A percentile compares a stretch with the other conserved stretches of the same genome.
Conservation (phyloP, 208 protist genomes). For the Leishmania turanica region DNA sequence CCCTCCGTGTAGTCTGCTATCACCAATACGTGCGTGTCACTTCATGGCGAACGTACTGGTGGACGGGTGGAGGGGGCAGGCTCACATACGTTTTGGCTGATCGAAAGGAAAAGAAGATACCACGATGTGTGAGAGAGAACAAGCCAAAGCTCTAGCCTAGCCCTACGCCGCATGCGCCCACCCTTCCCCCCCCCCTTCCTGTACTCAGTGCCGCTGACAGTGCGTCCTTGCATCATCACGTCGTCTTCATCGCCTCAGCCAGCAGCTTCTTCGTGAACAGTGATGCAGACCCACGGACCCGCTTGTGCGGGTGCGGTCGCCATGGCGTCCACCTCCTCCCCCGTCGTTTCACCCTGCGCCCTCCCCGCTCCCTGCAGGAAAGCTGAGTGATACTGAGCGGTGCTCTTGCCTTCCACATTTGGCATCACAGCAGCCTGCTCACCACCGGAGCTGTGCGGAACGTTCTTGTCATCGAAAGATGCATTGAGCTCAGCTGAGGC, state of each 20-base stretch:
- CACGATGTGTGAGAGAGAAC: too few relatives aligned
- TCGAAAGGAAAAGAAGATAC: neutral
- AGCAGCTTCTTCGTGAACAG: neutral
- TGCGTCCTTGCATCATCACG: neutral
- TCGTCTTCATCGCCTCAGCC: neutral
- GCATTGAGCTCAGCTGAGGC: neutral
- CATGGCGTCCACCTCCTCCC: neutral
- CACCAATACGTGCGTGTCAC: too few relatives aligned
- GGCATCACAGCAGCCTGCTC: neutral
- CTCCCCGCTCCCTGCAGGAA: neutral
- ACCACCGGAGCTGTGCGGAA: neutral
- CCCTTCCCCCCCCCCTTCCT: neutral
- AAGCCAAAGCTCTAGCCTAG: neutral
- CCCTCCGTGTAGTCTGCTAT: neutral
- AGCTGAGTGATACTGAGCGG: neutral
- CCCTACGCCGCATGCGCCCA: too few relatives aligned
- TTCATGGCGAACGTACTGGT: neutral
- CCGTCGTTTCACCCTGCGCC: neutral
- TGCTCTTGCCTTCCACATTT: too few relatives aligned
- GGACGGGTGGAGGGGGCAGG: neutral
- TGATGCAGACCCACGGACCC: constrained; percentile 9
- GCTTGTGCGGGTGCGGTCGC: neutral
- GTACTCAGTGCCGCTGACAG: too few relatives aligned
- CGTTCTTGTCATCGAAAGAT: neutral
- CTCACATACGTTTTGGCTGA: neutral